Percentiles rank a stretch among this genome's conserved stretches.
These are phyloP conservation scores for Xylaria castorea DNA, from an alignment of 495 filamentous ascomycete species.

Conservation along the genomic window DNA sequence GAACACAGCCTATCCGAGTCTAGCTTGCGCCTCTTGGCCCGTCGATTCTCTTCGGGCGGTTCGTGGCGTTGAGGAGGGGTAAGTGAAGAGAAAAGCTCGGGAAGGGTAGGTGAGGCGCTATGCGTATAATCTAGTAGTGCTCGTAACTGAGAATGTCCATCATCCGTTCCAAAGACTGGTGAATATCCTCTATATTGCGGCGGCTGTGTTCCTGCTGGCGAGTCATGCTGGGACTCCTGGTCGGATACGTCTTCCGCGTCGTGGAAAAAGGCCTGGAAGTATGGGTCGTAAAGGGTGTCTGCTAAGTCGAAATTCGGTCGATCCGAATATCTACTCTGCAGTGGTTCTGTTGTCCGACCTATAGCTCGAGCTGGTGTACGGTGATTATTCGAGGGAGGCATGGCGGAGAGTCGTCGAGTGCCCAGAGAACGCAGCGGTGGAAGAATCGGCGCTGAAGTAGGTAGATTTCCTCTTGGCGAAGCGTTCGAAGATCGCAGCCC, in stretches of 20 bases:
- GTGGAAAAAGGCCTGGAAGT: slow-evolving; percentile 5
- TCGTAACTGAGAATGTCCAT: slow-evolving; percentile 52
- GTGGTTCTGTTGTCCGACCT: slow-evolving; percentile 38
- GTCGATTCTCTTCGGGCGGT: slow-evolving; percentile 52
- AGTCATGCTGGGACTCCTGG: background rate
- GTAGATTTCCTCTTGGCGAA: slow-evolving; percentile 31
- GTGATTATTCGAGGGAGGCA: slow-evolving; percentile 33
- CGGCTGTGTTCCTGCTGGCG: background rate
- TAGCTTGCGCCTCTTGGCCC: slow-evolving; percentile 76
- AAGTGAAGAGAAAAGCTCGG: slow-evolving; percentile 36
- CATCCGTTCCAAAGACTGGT: slow-evolving; percentile 29
- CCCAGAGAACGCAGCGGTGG: slow-evolving; percentile 49
- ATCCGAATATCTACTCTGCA: slow-evolving; percentile 36
- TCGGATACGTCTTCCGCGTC: slow-evolving; percentile 3
- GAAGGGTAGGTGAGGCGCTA: slow-evolving; percentile 36
- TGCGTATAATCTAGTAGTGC: slow-evolving; percentile 54
- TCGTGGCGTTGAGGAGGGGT: slow-evolving; percentile 42
- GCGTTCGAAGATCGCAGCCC: slow-evolving; percentile 44
- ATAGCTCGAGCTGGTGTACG: slow-evolving; percentile 36
- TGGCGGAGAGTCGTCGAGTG: slow-evolving; percentile 38
- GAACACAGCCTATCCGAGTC: slow-evolving; percentile 64
- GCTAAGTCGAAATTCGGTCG: background rate
- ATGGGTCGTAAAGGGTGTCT: background rate
- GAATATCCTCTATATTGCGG: background rate
- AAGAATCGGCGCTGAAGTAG: slow-evolving; percentile 41